These are phyloP conservation scores for Rosa chinensis DNA, from an alignment of 306 rosid genomes.

Conservation along the genomic window DNA sequence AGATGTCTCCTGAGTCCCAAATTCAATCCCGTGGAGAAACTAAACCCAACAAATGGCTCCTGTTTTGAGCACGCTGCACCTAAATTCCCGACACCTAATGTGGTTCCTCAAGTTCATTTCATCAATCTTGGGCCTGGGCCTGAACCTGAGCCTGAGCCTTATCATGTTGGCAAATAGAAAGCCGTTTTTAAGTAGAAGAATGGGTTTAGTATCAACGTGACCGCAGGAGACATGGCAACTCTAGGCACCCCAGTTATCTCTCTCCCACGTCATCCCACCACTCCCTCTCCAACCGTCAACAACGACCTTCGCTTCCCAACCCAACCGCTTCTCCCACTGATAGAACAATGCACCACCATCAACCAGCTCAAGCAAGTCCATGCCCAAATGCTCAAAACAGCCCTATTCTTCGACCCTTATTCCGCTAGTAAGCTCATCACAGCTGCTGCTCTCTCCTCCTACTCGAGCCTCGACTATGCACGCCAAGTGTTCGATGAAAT, in stretches of 20 bases:
- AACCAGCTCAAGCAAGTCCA: conserved; percentile 56
- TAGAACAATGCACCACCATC: conserved; percentile 39
- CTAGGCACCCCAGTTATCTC: conserved; percentile 21
- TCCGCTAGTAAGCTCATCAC: conserved; percentile 50
- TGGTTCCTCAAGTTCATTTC: too few relatives aligned
- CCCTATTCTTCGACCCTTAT: conserved; percentile 45
- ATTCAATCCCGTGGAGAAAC: too few relatives aligned
- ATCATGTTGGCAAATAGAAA: too few relatives aligned
- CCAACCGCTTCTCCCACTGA: conserved; percentile 17
- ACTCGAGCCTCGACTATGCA: conserved; percentile 54
- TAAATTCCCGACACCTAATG: too few relatives aligned
- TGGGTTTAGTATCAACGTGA: neutral
- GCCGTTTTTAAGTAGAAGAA: neutral
- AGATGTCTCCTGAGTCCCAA: too few relatives aligned
- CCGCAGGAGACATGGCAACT: conserved; percentile 27
- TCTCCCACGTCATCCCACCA: conserved; percentile 26
- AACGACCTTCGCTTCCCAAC: conserved; percentile 29
- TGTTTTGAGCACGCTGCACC: too few relatives aligned
- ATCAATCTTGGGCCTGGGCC: too few relatives aligned
- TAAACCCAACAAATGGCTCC: too few relatives aligned
- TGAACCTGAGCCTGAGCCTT: too few relatives aligned
- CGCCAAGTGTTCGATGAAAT: conserved; percentile 57
- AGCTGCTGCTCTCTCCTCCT: conserved; percentile 33
- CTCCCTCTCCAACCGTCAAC: conserved; percentile 16
- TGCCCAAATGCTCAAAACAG: conserved; percentile 56